Evolutionary conservation across 2,329 filamentous ascomycete species (phyloP).

Genomic region (Penicillium sp.): DNA sequence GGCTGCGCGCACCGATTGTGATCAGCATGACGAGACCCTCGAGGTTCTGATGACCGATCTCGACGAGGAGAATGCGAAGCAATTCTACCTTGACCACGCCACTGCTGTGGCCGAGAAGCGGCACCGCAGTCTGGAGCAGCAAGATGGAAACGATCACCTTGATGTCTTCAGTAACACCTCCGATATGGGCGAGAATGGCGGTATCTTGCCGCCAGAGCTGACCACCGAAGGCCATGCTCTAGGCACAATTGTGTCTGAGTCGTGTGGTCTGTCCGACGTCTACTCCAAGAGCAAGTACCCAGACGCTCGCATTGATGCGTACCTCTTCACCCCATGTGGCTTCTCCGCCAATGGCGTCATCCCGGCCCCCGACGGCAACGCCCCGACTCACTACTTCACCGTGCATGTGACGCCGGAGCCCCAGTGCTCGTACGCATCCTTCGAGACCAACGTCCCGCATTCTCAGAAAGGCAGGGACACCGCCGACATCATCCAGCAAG

Average conservation of each 20-base stretch:
- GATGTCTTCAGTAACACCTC: constrained; percentile 79
- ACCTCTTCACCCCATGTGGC: constrained; percentile 92
- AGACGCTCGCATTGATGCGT: constrained; percentile 89
- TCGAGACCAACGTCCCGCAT: constrained; percentile 95
- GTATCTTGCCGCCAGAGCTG: constrained; percentile 64
- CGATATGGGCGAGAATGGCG: constrained; percentile 55
- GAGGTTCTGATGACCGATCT: constrained; percentile 67
- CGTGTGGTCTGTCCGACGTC: constrained; percentile 81
- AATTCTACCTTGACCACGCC: constrained; percentile 73
- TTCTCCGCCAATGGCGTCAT: constrained; percentile 97
- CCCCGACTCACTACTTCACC: constrained; percentile 85
- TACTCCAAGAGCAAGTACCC: constrained; percentile 85
- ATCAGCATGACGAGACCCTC: constrained; percentile 50
- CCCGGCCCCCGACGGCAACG: constrained; percentile 63
- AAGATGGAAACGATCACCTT: constrained; percentile 49
- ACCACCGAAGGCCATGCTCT: constrained; percentile 92
- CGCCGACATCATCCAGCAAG: constrained; percentile 85
- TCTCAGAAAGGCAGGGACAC: constrained; percentile 84
- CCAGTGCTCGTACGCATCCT: constrained; percentile 94
- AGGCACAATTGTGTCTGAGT: constrained; percentile 85
- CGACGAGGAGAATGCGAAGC: constrained; percentile 62
- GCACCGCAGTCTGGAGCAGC: constrained; percentile 67
- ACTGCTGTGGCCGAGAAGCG: constrained; percentile 84
- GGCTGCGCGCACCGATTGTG: constrained; percentile 26
- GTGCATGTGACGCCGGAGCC: constrained; percentile 98